Evolutionary conservation across 164 flowering plant genomes (phyloP).

Genomic region (Stephania japonica): DNA sequence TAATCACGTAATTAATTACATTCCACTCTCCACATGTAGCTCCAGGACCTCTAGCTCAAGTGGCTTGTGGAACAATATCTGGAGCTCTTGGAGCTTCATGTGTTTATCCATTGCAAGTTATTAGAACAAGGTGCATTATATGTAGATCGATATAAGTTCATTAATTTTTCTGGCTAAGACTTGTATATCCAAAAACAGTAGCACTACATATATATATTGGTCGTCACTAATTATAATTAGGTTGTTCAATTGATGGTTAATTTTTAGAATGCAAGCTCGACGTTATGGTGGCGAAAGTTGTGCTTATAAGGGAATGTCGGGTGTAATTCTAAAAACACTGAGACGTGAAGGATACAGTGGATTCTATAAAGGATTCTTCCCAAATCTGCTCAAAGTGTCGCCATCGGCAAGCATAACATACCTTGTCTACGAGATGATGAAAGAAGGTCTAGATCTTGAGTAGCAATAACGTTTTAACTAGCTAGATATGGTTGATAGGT

Average conservation of each 20-base stretch:
- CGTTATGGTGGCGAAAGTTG: constrained; percentile 22
- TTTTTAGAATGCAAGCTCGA: constrained; percentile 90
- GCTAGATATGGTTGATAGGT: not conserved
- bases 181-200: no score
- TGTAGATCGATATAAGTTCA: no score
- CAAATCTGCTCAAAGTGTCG: constrained; percentile 83
- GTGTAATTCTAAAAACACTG: constrained; percentile 64
- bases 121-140: constrained; percentile 71
- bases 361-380: constrained; percentile 87
- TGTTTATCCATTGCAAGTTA: constrained; percentile 65
- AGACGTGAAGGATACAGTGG: constrained; percentile 63
- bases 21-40: constrained; percentile 22
- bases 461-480: constrained; percentile 14
- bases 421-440: constrained; percentile 81
- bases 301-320: constrained; percentile 72
- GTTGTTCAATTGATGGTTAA: not conserved
- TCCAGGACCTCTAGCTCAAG: constrained; percentile 76
- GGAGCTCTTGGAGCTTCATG: constrained; percentile 97
- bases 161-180: no score
- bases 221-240: constrained; percentile 3
- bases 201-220: no score
- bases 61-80: constrained; percentile 87
- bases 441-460: constrained; percentile 64
- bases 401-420: constrained; percentile 95
- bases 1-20: not conserved